Evolutionary conservation across 495 filamentous ascomycete species (phyloP).

Genomic region (Lasiosphaeris hirsuta): DNA sequence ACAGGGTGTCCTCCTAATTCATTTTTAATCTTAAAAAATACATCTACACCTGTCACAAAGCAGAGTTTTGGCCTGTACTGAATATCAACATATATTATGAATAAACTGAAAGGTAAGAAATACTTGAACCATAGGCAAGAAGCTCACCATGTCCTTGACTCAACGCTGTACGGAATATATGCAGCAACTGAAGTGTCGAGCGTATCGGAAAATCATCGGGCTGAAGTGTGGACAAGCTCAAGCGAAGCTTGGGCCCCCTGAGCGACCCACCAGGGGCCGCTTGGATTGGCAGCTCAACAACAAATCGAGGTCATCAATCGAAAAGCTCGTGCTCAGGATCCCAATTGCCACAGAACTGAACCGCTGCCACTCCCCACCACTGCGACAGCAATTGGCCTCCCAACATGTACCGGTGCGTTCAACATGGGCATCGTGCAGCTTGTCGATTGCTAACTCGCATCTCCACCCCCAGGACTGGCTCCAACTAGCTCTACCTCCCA

Average conservation of each 20-base stretch:
- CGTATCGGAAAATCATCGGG: background rate
- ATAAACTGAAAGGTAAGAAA: no score
- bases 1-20: no score
- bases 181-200: background rate
- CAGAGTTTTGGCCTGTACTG: no score
- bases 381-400: conserved; percentile 20
- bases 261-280: background rate
- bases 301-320: conserved; percentile 30
- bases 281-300: conserved; percentile 17
- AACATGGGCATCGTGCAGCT: background rate
- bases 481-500: conserved; percentile 28
- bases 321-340: background rate
- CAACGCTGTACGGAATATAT: background rate
- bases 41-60: no score
- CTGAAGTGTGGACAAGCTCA: background rate
- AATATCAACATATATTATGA: no score
- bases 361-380: conserved; percentile 1
- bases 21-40: no score
- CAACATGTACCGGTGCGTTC: conserved; percentile 26
- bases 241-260: background rate
- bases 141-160: no score
- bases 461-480: conserved; percentile 13
- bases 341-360: background rate
- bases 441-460: background rate
- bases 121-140: no score